These are phyloP conservation scores for Hamamelis virginiana DNA, from an alignment of 164 flowering plant species.

Conservation along the genomic window DNA sequence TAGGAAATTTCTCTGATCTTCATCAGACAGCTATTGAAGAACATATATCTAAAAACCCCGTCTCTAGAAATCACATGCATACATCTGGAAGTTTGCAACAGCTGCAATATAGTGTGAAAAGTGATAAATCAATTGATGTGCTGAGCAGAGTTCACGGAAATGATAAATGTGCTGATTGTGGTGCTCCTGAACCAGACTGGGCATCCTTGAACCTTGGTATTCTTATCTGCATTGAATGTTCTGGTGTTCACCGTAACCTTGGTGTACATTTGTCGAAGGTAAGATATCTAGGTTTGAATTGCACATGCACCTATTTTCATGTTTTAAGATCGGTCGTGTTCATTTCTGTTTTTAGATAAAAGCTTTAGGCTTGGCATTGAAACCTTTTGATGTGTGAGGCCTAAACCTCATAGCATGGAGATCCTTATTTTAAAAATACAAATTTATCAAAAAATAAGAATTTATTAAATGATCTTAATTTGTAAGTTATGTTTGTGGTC, in stretches of 20 bases:
- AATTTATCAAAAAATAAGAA: background rate
- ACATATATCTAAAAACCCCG: conserved; percentile 36
- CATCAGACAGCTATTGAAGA: conserved; percentile 57
- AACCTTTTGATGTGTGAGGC: background rate
- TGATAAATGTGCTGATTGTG: conserved; percentile 98
- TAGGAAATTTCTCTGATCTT: conserved; percentile 66
- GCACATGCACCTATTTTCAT: background rate
- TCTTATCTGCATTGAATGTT: conserved; percentile 96
- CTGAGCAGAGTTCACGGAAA: conserved; percentile 76
- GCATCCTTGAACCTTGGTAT: conserved; percentile 96
- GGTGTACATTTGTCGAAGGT: conserved; percentile 90
- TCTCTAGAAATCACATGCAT: conserved; percentile 45
- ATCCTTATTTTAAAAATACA: background rate
- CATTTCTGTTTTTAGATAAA: background rate
- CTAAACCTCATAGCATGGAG: background rate
- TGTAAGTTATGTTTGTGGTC: background rate
- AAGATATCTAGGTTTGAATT: background rate
- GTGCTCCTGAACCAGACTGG: conserved; percentile 97
- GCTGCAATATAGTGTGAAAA: conserved; percentile 40
- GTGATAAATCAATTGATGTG: conserved; percentile 78
- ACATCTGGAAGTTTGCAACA: conserved; percentile 47
- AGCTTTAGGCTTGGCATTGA: background rate
- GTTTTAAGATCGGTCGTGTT: background rate
- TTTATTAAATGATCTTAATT: background rate
- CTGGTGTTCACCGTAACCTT: conserved; percentile 98